These are phyloP conservation scores for Clathrospora elynae DNA, from an alignment of 2,329 filamentous ascomycete species.

Conservation along the genomic window DNA sequence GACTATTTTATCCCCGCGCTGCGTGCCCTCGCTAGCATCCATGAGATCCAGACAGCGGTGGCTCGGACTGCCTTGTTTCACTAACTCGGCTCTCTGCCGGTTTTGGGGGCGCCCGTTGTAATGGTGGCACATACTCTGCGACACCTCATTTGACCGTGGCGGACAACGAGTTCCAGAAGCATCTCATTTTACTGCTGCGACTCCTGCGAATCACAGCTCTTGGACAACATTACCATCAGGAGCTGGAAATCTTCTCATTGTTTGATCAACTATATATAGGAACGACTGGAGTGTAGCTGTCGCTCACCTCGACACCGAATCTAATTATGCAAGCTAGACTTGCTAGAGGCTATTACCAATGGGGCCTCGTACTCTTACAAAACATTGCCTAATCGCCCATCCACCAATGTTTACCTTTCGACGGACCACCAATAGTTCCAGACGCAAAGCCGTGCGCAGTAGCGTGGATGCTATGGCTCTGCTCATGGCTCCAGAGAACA, in stretches of 20 bases:
- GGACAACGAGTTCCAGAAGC: slow-evolving; percentile 21
- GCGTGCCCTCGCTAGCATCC: too few species aligned
- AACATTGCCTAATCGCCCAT: slow-evolving; percentile 15
- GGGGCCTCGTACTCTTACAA: slow-evolving; percentile 25
- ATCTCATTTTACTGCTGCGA: slow-evolving; percentile 30
- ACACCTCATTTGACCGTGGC: slow-evolving; percentile 22
- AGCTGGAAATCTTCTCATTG: slow-evolving; percentile 17
- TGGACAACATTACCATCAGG: slow-evolving; percentile 14
- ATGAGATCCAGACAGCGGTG: neutral
- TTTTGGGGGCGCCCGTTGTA: slow-evolving; percentile 24
- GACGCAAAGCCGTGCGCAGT: neutral
- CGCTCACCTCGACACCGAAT: slow-evolving; percentile 12
- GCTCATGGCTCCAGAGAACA: slow-evolving; percentile 6
- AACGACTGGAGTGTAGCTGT: slow-evolving; percentile 15
- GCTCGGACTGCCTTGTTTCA: slow-evolving; percentile 25
- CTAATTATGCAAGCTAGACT: slow-evolving; percentile 6
- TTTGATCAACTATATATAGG: slow-evolving; percentile 7
- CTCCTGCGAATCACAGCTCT: slow-evolving; percentile 37
- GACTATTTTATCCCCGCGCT: too few species aligned
- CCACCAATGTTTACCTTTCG: slow-evolving; percentile 2
- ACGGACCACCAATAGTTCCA: neutral
- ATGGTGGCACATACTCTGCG: slow-evolving; percentile 25
- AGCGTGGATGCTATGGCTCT: neutral
- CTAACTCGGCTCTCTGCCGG: slow-evolving; percentile 22
- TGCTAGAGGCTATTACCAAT: slow-evolving; percentile 11